phyloP scores from a whole-genome alignment of 768 basidiomycete genomes.

The Hypholoma fasciculare region DNA sequence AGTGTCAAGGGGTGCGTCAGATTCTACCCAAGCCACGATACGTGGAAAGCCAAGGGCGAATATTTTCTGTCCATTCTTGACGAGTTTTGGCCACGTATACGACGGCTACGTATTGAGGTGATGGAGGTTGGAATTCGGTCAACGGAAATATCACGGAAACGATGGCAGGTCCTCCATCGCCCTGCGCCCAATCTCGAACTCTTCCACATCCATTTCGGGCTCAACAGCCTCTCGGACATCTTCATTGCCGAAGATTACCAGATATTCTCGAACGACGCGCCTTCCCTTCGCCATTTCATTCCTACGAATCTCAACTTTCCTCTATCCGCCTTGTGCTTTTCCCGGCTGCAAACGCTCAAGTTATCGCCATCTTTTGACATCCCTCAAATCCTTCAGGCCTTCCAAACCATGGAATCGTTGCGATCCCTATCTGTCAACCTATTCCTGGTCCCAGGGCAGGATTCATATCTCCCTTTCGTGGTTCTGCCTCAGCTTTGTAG shows the following conservation, averaged over 20 bases:
- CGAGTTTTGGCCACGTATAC: conserved; percentile 3
- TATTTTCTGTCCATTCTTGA: conserved; percentile 3
- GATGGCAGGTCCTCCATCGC: conserved; percentile 3
- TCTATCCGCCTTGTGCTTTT: neutral
- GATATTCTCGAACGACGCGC: conserved; percentile 2
- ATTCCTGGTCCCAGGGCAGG: neutral
- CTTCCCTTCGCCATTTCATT: neutral
- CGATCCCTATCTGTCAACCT: neutral
- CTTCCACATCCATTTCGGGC: conserved; percentile 4
- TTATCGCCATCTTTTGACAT: neutral
- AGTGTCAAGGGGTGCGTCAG: conserved; percentile 3
- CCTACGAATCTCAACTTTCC: neutral
- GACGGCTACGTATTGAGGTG: conserved; percentile 1
- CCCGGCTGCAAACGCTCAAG: neutral
- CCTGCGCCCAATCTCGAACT: conserved; percentile 3
- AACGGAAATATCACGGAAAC: neutral
- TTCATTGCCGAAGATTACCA: neutral
- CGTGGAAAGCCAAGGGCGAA: neutral
- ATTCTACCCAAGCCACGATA: neutral
- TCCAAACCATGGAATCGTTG: neutral
- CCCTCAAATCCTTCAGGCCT: neutral
- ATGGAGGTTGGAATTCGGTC: conserved; percentile 1
- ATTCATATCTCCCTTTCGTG: neutral
- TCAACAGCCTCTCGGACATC: conserved; percentile 2
- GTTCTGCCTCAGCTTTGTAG: neutral